These are phyloP conservation scores for Ophiostoma triangulosporum DNA, from an alignment of 2,329 filamentous ascomycete genomes.

Conservation along the genomic window DNA sequence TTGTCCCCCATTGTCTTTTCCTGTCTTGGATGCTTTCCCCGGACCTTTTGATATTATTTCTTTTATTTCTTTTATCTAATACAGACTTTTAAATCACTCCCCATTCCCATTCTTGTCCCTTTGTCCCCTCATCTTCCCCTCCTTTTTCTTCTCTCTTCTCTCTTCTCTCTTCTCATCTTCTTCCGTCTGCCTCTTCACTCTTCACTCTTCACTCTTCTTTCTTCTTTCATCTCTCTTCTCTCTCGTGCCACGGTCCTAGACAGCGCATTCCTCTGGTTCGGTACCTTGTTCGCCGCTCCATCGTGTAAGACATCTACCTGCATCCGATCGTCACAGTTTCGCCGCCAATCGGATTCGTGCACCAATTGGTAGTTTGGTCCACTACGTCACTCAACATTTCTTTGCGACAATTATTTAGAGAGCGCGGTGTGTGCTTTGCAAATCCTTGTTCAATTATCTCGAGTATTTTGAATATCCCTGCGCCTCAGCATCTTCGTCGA, in stretches of 20 bases:
- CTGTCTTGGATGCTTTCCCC: background rate
- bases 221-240: background rate
- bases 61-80: background rate
- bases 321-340: background rate
- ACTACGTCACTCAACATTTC: background rate
- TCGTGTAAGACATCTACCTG: background rate
- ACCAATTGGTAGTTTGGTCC: background rate
- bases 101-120: background rate
- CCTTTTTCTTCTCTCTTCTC: no score
- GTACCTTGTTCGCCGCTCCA: background rate
- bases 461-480: background rate
- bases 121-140: background rate
- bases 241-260: background rate
- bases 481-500: background rate
- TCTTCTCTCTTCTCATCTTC: background rate
- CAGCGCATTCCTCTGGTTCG: background rate
- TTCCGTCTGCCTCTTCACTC: no score
- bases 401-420: background rate
- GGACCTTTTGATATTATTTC: background rate
- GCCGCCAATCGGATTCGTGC: background rate
- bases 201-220: background rate
- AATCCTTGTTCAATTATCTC: no score
- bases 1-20: background rate
- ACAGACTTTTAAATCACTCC: background rate
- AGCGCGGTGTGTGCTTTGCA: background rate